Percentiles rank a stretch among this genome's conserved stretches.
Conservation (phyloP, 2,329 filamentous ascomycete species). For the Dactylellina drechsleri region DNA sequence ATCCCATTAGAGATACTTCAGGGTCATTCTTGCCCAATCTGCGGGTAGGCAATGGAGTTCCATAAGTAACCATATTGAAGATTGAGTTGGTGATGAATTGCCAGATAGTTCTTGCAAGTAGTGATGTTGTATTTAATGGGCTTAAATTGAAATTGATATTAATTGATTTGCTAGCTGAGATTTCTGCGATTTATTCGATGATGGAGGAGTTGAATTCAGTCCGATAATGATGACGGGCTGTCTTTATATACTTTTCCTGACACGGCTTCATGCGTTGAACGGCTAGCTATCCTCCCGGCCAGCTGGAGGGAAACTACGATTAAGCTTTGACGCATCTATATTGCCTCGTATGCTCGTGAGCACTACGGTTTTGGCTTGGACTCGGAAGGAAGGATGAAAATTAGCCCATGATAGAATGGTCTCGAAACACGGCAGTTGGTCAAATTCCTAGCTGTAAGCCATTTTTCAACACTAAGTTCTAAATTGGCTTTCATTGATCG, state of each 20-base stretch:
- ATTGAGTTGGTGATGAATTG: neutral
- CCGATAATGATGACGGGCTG: neutral
- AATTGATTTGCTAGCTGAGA: neutral
- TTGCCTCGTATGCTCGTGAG: neutral
- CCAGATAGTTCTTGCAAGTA: neutral
- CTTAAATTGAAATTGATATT: too few species aligned
- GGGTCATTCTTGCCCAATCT: conserved; percentile 60
- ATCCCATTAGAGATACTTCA: conserved; percentile 58
- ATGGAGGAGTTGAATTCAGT: neutral
- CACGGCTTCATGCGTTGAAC: neutral
- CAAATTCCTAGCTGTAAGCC: neutral
- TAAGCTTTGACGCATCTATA: neutral
- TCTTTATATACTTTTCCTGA: conserved; percentile 17
- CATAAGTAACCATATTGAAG: conserved; percentile 45
- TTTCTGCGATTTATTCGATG: neutral
- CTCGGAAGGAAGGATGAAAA: too few species aligned
- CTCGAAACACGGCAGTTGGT: too few species aligned
- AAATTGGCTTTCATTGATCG: too few species aligned
- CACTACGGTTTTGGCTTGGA: neutral
- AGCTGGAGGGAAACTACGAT: neutral
- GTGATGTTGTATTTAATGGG: conserved; percentile 5
- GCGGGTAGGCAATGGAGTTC: conserved; percentile 57
- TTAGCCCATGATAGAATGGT: too few species aligned
- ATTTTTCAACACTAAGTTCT: too few species aligned
- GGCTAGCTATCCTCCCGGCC: too few species aligned